Conservation (phyloP, 2,329 filamentous ascomycete genomes). For the Exophiala aquamarina region DNA sequence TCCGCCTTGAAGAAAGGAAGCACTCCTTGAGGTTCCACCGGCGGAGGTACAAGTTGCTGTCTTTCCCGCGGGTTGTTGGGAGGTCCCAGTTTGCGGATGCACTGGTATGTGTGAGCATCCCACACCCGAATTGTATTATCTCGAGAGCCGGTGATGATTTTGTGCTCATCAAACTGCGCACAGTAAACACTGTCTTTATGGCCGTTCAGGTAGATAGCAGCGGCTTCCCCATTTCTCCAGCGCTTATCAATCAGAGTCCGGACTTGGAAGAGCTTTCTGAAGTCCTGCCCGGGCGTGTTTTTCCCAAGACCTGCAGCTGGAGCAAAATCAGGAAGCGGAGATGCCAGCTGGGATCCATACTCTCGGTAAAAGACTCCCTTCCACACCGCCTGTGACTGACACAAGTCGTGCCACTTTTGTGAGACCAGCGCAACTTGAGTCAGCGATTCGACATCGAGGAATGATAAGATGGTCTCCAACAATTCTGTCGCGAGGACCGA, state of each 20-base stretch:
- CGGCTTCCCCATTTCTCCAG: slow-evolving; percentile 78
- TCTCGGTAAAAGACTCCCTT: slow-evolving; percentile 59
- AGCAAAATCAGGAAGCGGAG: slow-evolving; percentile 4
- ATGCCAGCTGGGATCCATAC: slow-evolving; percentile 40
- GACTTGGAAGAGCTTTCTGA: slow-evolving; percentile 80
- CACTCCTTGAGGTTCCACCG: slow-evolving; percentile 36
- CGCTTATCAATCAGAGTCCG: slow-evolving; percentile 72
- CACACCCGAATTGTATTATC: slow-evolving; percentile 95
- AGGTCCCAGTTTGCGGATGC: slow-evolving; percentile 78
- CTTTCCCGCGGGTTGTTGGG: slow-evolving; percentile 61
- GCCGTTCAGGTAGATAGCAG: slow-evolving; percentile 84
- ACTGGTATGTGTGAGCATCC: slow-evolving; percentile 88
- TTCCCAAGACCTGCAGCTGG: slow-evolving; percentile 53
- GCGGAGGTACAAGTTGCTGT: slow-evolving; percentile 55
- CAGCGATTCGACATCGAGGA: slow-evolving; percentile 59
- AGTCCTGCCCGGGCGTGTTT: slow-evolving; percentile 66
- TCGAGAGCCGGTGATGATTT: slow-evolving; percentile 94
- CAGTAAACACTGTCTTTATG: slow-evolving; percentile 97
- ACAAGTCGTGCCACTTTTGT: slow-evolving; percentile 56
- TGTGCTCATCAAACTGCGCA: slow-evolving; percentile 96
- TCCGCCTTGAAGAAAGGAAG: slow-evolving; percentile 50
- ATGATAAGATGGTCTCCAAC: slow-evolving; percentile 58
- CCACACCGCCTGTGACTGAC: slow-evolving; percentile 61
- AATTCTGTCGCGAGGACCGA: slow-evolving; percentile 59
- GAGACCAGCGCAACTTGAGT: slow-evolving; percentile 57